Conservation (phyloP, 2,329 filamentous ascomycete genomes). For the Penicillium frequentans region DNA sequence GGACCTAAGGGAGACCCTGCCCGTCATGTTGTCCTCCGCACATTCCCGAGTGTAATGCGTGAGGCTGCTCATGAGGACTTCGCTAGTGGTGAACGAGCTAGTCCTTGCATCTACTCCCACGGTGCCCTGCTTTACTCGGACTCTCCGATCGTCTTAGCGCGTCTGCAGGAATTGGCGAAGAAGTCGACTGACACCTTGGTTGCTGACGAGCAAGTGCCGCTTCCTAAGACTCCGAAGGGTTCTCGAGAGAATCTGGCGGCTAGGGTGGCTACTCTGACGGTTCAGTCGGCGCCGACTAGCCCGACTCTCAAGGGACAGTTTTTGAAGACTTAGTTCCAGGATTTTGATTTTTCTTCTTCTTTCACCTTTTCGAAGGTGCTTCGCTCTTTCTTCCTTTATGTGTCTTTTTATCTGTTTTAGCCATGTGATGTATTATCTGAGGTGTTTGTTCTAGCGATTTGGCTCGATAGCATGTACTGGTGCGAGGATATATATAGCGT, state of each 20-base stretch:
- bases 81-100: slow-evolving; percentile 47
- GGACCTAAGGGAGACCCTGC: slow-evolving; percentile 22
- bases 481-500: background rate
- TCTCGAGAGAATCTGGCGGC: slow-evolving; percentile 10
- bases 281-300: slow-evolving; percentile 21
- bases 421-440: background rate
- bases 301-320: slow-evolving; percentile 13
- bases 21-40: slow-evolving; percentile 49
- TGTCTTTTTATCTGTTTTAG: background rate
- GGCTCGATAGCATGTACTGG: background rate
- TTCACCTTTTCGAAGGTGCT: background rate
- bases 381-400: background rate
- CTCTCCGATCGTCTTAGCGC: slow-evolving; percentile 42
- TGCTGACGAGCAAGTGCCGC: slow-evolving; percentile 10
- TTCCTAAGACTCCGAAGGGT: slow-evolving; percentile 6
- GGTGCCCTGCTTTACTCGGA: slow-evolving; percentile 54
- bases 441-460: background rate
- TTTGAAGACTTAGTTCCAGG: slow-evolving; percentile 1
- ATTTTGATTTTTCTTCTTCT: background rate
- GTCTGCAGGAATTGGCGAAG: slow-evolving; percentile 41
- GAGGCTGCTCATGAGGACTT: slow-evolving; percentile 53
- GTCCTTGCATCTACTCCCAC: slow-evolving; percentile 48
- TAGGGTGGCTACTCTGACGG: slow-evolving; percentile 8
- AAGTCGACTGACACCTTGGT: slow-evolving; percentile 21
- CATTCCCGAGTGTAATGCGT: slow-evolving; percentile 55